These are phyloP conservation scores for Eimeria falciformis DNA, from an alignment of 169 alveolate genomes.

Conservation along the genomic window DNA sequence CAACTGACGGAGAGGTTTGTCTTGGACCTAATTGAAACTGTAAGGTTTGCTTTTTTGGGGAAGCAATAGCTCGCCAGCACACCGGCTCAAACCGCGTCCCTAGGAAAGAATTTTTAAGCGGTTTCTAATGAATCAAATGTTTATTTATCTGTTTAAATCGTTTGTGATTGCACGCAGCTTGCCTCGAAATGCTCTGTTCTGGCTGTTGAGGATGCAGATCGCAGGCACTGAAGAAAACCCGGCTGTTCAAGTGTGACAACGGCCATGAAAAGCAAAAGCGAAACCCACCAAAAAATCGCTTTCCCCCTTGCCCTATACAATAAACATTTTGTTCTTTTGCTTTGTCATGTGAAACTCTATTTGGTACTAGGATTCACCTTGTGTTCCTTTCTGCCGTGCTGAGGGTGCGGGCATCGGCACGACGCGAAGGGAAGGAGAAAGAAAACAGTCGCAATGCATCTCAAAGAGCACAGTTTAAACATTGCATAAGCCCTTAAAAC, in stretches of 20 bases:
- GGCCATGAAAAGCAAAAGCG: background rate
- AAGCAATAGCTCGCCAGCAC: too few species aligned
- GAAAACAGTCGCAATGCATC: background rate
- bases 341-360: background rate
- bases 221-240: background rate
- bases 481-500: too few species aligned
- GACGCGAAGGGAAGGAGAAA: background rate
- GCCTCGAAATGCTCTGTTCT: background rate
- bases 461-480: background rate
- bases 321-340: background rate
- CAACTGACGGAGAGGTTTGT: too few species aligned
- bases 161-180: background rate
- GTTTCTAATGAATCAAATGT: too few species aligned
- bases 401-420: background rate
- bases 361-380: background rate
- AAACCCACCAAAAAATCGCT: background rate
- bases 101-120: too few species aligned
- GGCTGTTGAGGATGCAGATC: background rate
- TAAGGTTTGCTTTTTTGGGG: background rate
- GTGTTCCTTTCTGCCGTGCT: background rate
- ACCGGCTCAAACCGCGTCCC: too few species aligned
- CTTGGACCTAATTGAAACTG: background rate
- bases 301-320: background rate
- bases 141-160: too few species aligned
- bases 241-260: too few species aligned